Base-by-base conservation (phyloP, 1,284 basidiomycete genomes). In the Caloboletus inedulis region DNA sequence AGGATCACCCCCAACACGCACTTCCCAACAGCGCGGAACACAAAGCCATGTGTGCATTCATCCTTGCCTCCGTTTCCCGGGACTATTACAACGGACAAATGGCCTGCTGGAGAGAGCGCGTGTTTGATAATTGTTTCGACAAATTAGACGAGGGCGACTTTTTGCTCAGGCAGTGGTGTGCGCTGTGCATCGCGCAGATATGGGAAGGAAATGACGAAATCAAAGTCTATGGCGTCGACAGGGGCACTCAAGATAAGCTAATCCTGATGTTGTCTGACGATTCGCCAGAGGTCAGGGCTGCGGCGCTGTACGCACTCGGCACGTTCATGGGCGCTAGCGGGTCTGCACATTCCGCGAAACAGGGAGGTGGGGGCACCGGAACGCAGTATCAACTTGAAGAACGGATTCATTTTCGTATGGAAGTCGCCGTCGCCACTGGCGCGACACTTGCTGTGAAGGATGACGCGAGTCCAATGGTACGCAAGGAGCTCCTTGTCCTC, bases 1-100 rank as follows among this genome's bases (percentile, higher is more conserved):
- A 84, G 45, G 82, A 89, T 36, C 77, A 76, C 21, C 54, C 61
- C 12, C 70, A 74, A 49, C 64, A 70, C 19, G 72, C 76, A 25
- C 84, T 98, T 27, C 93, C 94, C 0, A 98, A 99, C 71, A 86
- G 88, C 46, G 91, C 92, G 14, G 96, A 99, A 70, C 95, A 99
- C 70, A 92, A 94, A 54, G 96, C 96, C 0, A 99, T 99, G 96
- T 99, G 95, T 66, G 93, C 94, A 0, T 99, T 98, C 73, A 95
- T 98, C 61, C 84, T 99, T 21, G 83, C 91, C n/a, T 87, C 94
- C 27, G 87, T 98, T 54, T 89, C 91, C 51, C 87, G 96, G 21
- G 94, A 95, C 62, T 95, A 89, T 68, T 81, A 84, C 7, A 80
- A 81, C 1, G 96, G 94, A 2, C 95, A 99, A 70, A 80, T 82